Percentiles rank a stretch among this genome's conserved stretches.
Evolutionary conservation across 805 yeast species (phyloP).

Genomic region (Yamadazyma takamatsuzukensis): DNA sequence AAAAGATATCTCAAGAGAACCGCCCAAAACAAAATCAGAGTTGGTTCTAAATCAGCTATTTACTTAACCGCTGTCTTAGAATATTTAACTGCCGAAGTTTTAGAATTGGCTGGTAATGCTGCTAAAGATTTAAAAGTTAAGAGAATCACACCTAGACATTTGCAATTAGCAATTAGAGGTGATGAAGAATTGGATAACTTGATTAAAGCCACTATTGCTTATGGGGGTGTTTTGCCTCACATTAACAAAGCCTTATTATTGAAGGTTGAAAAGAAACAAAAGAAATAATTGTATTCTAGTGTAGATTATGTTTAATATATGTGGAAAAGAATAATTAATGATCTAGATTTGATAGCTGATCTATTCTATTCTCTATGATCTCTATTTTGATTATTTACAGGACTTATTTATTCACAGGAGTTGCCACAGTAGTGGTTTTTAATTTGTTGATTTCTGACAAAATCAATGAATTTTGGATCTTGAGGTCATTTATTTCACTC

Average conservation of each 20-base stretch:
- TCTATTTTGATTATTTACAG: slow-evolving; percentile 3
- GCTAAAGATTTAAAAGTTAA: slow-evolving; percentile 93
- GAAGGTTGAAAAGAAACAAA: slow-evolving; percentile 61
- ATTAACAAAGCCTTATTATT: slow-evolving; percentile 77
- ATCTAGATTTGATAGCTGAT: neutral
- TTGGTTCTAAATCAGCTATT: slow-evolving; percentile 85
- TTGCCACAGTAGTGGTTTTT: slow-evolving; percentile 1
- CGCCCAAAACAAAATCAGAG: slow-evolving; percentile 79
- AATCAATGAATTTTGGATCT: slow-evolving; percentile 11
- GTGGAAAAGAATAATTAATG: neutral
- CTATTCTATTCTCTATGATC: neutral
- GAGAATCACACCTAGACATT: slow-evolving; percentile 96
- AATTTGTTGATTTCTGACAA: slow-evolving; percentile 9
- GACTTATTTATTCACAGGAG: slow-evolving; percentile 7
- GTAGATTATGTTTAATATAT: slow-evolving; percentile 6
- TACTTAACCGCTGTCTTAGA: slow-evolving; percentile 94
- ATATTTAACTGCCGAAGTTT: slow-evolving; percentile 93
- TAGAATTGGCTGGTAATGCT: slow-evolving; percentile 97
- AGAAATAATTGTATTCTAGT: slow-evolving; percentile 12
- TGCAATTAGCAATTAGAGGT: slow-evolving; percentile 95
- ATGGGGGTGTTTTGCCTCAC: slow-evolving; percentile 97
- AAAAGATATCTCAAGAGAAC: slow-evolving; percentile 91
- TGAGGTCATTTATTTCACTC: slow-evolving; percentile 6
- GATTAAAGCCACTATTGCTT: slow-evolving; percentile 93
- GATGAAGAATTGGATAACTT: slow-evolving; percentile 95